Conservation (phyloP, 1,139 yeast genomes). For the Candida sojae region DNA sequence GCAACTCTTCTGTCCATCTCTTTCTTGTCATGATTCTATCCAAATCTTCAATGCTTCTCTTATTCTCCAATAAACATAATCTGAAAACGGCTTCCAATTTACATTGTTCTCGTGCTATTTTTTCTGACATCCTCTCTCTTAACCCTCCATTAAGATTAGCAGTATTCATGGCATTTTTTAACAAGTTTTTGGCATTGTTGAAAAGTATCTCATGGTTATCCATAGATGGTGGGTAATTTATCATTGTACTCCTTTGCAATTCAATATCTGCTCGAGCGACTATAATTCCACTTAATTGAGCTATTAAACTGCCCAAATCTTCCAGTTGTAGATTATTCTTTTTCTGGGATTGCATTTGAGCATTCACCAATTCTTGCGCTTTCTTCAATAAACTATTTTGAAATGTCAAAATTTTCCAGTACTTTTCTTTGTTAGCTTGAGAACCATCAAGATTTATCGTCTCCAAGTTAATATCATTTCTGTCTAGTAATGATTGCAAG, state of each 20-base stretch:
- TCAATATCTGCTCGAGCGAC: slow-evolving; percentile 57
- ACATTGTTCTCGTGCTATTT: slow-evolving; percentile 40
- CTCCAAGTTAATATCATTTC: slow-evolving; percentile 26
- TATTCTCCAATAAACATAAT: slow-evolving; percentile 47
- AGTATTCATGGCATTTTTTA: slow-evolving; percentile 49
- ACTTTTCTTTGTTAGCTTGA: slow-evolving; percentile 17
- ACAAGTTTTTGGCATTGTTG: slow-evolving; percentile 41
- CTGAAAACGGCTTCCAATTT: slow-evolving; percentile 48
- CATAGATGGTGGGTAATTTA: slow-evolving; percentile 27
- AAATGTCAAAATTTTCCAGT: slow-evolving; percentile 43
- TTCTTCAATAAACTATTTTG: slow-evolving; percentile 39
- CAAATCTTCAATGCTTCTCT: slow-evolving; percentile 33
- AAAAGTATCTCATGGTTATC: slow-evolving; percentile 30
- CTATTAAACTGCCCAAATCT: slow-evolving; percentile 37
- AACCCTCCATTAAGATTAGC: slow-evolving; percentile 53
- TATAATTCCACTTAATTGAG: slow-evolving; percentile 43
- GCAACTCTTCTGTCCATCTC: slow-evolving; percentile 35
- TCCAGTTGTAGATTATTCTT: slow-evolving; percentile 19
- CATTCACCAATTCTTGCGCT: slow-evolving; percentile 37
- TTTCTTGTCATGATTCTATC: slow-evolving; percentile 36
- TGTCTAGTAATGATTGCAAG: slow-evolving; percentile 43
- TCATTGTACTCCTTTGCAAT: slow-evolving; percentile 45
- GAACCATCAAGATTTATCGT: slow-evolving; percentile 13
- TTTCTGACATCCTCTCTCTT: slow-evolving; percentile 48
- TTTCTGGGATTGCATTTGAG: slow-evolving; percentile 18